Base-by-base conservation (phyloP, 192 early-diverging fungal species). In the Dimargaris cristalligena region DNA sequence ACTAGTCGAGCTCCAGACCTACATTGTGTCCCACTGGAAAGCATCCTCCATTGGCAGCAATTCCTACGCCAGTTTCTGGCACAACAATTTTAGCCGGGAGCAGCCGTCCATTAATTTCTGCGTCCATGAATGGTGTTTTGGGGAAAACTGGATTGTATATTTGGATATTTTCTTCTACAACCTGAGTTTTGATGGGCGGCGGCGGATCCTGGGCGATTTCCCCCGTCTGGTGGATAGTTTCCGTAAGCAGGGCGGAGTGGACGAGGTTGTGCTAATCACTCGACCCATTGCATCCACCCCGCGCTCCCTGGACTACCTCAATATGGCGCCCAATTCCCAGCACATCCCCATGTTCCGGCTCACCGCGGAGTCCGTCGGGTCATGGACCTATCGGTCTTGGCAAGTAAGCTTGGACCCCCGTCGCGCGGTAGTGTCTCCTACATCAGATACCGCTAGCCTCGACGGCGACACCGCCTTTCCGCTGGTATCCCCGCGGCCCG, bases 121-220 rank as follows among this genome's bases (percentile, higher is more conserved):
- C 31, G 54, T 56, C 20, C 54, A 56, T 20, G 54, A 56, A 23
- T 56, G 54, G 54, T 33, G 14, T 33, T 56, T 56, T 56, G 54
- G 31, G 29, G 54, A 14, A 11, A 56, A 34, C 18, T 56, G 54
- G 54, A 32, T 34, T 9, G 54, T 56, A 1, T 56, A 56, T 33
- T 11, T 56, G 6, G 54, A 56, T 56, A 34, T 56, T 8, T 56
- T 56, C 34, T 56, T 56, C 18, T 56, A 56, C 14, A 56, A 56
- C 31, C 14, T 56, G 54, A 33, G 31, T 20, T 56, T 56, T 29
- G 54, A 29, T 20, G 54, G 54, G 1, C 54, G 54, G 29, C 30
- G 54, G 29, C 54, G 34, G 54, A 56, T 56, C 29, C 13, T 33
- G 29, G 54, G 31, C 32, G 54, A 56, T 33, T 56, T 56, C 23